Base-by-base conservation (phyloP, 2,329 filamentous ascomycete species). In the Nothomitra cinnamomea region DNA sequence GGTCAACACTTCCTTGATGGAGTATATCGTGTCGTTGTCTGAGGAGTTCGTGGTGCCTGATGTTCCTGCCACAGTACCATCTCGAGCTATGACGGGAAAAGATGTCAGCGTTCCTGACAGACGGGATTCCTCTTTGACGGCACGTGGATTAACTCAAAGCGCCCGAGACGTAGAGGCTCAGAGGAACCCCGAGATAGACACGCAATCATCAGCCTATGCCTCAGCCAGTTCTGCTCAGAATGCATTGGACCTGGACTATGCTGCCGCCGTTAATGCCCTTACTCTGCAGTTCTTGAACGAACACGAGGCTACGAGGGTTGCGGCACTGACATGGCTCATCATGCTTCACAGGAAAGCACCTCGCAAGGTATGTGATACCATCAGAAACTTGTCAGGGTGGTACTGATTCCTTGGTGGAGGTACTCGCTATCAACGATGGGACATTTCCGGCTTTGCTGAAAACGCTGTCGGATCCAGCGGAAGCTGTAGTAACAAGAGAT, bases 331-430 rank as follows among this genome's bases (percentile, higher is more conserved):
- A 4, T 98, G 92, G 92, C 76, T 98, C 54, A 92, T 96, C 55
- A 96, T 96, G 90, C 75, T 98, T 41, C 92, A 98, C 65, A 80
- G 87, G 58, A 96, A 95, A 71, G 90, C 92, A 2, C 92, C 92
- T 0, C 79, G 84, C 53, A 95, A 95, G 65, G 86, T 95, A 57
- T 60, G 59, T 13, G 19, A 4, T n/a, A 15, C 40, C 21, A 19
- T 25, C 21, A 15, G 57, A 49, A 60, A 53, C 13, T 5, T 38
- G 25, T 51, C 24, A 54, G 49, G 48, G 17, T 15, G 2, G 2
- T n/a, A 22, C 28, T 43, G 12, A 38, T 19, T 45, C 7, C 13
- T 15, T 21, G 7, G 25, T 7, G 15, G 38, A 70, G 65, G 72
- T 74, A 13, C 76, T 96, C 40, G 89, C 90, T 7, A 95, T 95